A percentile compares a stretch with the other conserved stretches of the same genome.
Conservation (phyloP, 148 eudicot species). For the Vaccinium darrowii region DNA sequence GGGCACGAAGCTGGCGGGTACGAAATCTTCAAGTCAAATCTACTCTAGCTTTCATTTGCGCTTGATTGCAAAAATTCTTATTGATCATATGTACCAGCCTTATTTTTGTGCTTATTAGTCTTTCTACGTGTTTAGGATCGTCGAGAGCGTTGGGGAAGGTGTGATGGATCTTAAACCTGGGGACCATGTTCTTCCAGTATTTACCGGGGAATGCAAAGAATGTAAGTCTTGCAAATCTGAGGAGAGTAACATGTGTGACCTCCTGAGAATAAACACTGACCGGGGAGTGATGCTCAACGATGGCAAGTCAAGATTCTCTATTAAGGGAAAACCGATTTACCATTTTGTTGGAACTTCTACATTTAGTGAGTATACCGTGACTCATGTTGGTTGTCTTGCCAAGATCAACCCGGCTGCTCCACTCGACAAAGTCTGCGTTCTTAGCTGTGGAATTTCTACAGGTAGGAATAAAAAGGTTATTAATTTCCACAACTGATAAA, state of each 20-base stretch:
- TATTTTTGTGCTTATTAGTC: background rate
- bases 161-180: conserved; percentile 38
- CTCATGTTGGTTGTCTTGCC: conserved; percentile 30
- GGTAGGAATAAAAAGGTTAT: conserved; percentile 9
- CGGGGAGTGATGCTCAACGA: conserved; percentile 39
- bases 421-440: conserved; percentile 37
- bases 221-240: conserved; percentile 38
- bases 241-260: conserved; percentile 40
- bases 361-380: conserved; percentile 41
- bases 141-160: conserved; percentile 40
- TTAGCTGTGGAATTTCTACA: conserved; percentile 45
- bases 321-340: conserved; percentile 34
- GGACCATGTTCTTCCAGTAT: conserved; percentile 39
- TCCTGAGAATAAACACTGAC: conserved; percentile 30
- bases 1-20: conserved; percentile 59
- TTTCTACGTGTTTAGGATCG: conserved; percentile 23
- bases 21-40: background rate
- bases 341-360: conserved; percentile 40
- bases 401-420: conserved; percentile 34
- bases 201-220: conserved; percentile 36
- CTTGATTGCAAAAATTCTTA: background rate
- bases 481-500: too few relatives aligned
- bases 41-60: background rate
- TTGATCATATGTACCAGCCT: background rate
- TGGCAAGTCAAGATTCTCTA: conserved; percentile 31